phyloP scores from a whole-genome alignment of 345 rosid species.

The Camelina neglecta region DNA sequence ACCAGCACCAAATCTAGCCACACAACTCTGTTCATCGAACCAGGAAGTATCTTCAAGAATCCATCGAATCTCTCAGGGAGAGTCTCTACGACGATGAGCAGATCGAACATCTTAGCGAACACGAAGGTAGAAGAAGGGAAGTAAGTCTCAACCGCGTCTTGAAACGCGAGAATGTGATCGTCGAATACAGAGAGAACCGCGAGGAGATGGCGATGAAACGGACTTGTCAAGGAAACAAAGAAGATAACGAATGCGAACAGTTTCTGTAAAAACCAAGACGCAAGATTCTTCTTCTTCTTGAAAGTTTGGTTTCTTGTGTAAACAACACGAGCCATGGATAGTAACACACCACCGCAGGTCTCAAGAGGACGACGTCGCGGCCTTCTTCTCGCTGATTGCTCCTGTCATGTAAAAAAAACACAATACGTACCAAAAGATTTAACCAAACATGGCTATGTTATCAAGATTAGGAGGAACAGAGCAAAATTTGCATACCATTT shows the following conservation, averaged over 20 bases:
- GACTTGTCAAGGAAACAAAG: slow-evolving; percentile 29
- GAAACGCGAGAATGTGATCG: slow-evolving; percentile 52
- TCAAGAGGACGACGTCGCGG: slow-evolving; percentile 62
- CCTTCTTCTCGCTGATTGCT: slow-evolving; percentile 21
- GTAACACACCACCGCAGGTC: slow-evolving; percentile 52
- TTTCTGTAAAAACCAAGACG: slow-evolving; percentile 41
- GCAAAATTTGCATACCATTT: slow-evolving; percentile 38
- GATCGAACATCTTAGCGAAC: slow-evolving; percentile 53
- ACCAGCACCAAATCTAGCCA: slow-evolving; percentile 47
- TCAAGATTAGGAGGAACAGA: neutral
- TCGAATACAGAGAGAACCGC: slow-evolving; percentile 52
- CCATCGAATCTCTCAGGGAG: slow-evolving; percentile 59
- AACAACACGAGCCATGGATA: slow-evolving; percentile 46
- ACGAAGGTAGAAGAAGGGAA: slow-evolving; percentile 57
- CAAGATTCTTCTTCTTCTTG: slow-evolving; percentile 37
- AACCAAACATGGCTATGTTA: neutral
- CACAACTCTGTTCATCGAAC: slow-evolving; percentile 43
- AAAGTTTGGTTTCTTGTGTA: slow-evolving; percentile 47
- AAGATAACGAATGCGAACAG: slow-evolving; percentile 11
- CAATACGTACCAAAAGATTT: neutral
- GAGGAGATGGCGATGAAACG: slow-evolving; percentile 46
- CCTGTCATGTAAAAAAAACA: slow-evolving; percentile 34
- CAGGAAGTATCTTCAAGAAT: slow-evolving; percentile 39
- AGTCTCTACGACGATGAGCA: slow-evolving; percentile 48
- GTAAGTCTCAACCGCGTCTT: slow-evolving; percentile 46